Conservation (phyloP, 2,329 filamentous ascomycete species). For the Westerdykella aurantiaca region DNA sequence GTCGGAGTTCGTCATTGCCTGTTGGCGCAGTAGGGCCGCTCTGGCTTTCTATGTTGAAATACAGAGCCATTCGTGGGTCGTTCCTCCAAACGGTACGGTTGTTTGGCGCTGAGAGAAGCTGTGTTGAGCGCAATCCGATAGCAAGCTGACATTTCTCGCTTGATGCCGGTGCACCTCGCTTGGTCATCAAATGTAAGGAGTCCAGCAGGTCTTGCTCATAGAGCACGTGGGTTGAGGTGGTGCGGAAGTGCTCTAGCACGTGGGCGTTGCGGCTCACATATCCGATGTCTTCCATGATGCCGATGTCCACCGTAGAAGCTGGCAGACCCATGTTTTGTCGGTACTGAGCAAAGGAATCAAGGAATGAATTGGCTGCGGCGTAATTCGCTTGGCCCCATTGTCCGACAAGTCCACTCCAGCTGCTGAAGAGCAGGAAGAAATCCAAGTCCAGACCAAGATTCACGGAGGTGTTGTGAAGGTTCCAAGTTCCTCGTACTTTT, state of each 20-base stretch:
- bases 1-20: too few species aligned
- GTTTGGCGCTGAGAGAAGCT: too few species aligned
- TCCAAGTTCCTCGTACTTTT: slow-evolving; percentile 20
- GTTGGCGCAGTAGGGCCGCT: too few species aligned
- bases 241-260: slow-evolving; percentile 41
- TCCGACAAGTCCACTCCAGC: slow-evolving; percentile 17
- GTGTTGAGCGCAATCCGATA: too few species aligned
- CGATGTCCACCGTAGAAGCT: slow-evolving; percentile 32
- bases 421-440: slow-evolving; percentile 30
- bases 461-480: slow-evolving; percentile 22
- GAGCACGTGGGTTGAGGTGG: too few species aligned
- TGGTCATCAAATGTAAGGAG: too few species aligned
- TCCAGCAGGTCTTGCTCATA: slow-evolving; percentile 6
- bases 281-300: slow-evolving; percentile 12
- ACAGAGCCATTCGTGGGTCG: too few species aligned
- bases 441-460: slow-evolving; percentile 12
- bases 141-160: too few species aligned
- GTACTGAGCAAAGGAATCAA: slow-evolving; percentile 19
- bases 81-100: too few species aligned
- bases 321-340: slow-evolving; percentile 19
- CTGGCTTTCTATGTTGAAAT: too few species aligned
- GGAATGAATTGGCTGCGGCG: slow-evolving; percentile 39
- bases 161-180: too few species aligned
- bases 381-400: slow-evolving; percentile 43
- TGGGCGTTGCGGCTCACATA: slow-evolving; percentile 47